Evolutionary conservation across 1,284 basidiomycete species (phyloP).

Genomic region (Ganoderma sp.): DNA sequence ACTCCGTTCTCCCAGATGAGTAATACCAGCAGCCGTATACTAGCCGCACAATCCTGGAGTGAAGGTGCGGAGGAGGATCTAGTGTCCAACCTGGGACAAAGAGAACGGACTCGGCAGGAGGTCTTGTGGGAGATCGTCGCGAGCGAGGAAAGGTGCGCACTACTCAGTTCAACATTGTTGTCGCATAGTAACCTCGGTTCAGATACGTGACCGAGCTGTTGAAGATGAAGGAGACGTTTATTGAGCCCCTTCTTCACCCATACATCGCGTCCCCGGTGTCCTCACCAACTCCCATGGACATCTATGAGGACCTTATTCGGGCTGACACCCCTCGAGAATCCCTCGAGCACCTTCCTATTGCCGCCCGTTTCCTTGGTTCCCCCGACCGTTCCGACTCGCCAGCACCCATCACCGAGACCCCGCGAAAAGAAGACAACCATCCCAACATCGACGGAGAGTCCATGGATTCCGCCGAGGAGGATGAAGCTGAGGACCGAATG

Average conservation of each 20-base stretch:
- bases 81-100: constrained; percentile 89
- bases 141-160: constrained; percentile 85
- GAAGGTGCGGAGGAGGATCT: constrained; percentile 95
- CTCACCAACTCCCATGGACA: constrained; percentile 62
- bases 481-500: constrained; percentile 60
- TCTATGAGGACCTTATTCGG: constrained; percentile 61
- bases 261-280: constrained; percentile 59
- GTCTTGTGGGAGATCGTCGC: constrained; percentile 98
- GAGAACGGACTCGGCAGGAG: constrained; percentile 95
- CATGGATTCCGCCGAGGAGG: constrained; percentile 73
- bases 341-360: constrained; percentile 85
- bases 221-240: constrained; percentile 93
- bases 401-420: constrained; percentile 38
- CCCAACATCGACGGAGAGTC: constrained; percentile 77
- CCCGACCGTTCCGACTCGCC: constrained; percentile 61
- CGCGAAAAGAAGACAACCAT: constrained; percentile 49
- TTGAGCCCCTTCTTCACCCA: constrained; percentile 88
- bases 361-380: constrained; percentile 83
- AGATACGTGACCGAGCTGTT: constrained; percentile 92
- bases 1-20: constrained; percentile 83
- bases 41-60: constrained; percentile 90
- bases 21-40: constrained; percentile 67
- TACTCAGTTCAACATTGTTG: constrained; percentile 15
- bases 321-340: constrained; percentile 71
- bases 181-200: constrained; percentile 30